Evolutionary conservation across 352 stramenopile species (phyloP), one percentile per base, ranked within the genome.

Genomic region (Globisporangium spinosum): DNA sequence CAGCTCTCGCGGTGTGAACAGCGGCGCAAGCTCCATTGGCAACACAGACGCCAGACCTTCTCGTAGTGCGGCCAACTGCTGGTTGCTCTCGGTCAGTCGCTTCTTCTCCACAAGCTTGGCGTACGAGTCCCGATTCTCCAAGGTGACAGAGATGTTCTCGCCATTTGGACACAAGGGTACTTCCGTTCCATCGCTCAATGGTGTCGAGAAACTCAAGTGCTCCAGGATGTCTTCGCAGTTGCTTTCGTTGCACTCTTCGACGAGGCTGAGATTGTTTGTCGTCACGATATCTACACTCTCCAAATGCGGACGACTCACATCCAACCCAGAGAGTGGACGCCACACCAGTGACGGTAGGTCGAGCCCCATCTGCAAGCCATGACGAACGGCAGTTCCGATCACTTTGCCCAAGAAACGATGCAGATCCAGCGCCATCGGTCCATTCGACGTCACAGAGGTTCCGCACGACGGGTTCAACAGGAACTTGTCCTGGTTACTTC

Each of bases 1-100:
- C 8, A 99, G 78, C 73, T 99, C 97, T 20, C 91, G 85, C 25
- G 93, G 86, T n/a, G 93, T 98, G 69, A 99, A 99, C 35, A 99
- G 70, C 12, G 93, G 82, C 25, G 99, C 88, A 12, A 99, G 71
- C 72, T 99, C 97, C 76, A 98, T 90, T 2, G 98, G 98, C 23
- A 99, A 74, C 20, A 99, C 97, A 60, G 90, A 90, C 47, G 85
- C 94, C 54, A 99, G 74, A 1, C 98, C 89, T 25, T 94, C 85
- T 56, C 86, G 83, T 20, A 96, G 62, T 8, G 89, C 84, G 20
- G 80, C 77, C 3, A 96, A 76, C 65, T 96, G 89, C 68, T 93
- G 86, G 25, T 72, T 81, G 68, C 89, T 96, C 70, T 96, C 89
- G 1, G 78, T 90, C 58, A 96, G 72, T 1, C 89, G 82, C 54